Evolutionary conservation across 2,329 filamentous ascomycete genomes (phyloP), one percentile per base, ranked within the genome.

Genomic region (Escovopsis sp.): DNA sequence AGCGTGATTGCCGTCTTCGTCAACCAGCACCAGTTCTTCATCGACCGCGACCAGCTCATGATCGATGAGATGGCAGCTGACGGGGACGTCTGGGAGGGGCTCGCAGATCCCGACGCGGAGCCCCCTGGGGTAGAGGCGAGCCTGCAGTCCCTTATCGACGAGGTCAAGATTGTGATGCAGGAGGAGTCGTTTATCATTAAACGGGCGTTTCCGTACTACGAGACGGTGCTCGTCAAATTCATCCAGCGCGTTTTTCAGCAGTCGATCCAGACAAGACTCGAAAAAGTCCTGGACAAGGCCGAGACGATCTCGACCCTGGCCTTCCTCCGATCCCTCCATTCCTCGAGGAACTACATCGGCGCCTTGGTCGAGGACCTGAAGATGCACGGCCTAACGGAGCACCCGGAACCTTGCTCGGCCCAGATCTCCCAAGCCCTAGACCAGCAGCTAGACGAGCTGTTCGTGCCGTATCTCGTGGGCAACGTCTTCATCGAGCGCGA

Each of bases 1-100:
- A 96, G 87, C 53, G 90, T 96, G 40, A 93, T 94, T 56, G 88
- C 84, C 12, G 69, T 88, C 10, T 98, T 96, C 56, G 88, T 98
- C 51, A 98, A 98, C 53, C 90, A 98, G 56, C 92, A 98, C 59
- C 86, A 94, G 51, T 98, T 98, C 68, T 98, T 98, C 61, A 94
- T 98, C 51, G 90, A 96, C 53, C 72, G 87, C 18, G 90, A 86
- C 45, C 88, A 96, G 55, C 66, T 98, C 38, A 79, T 94, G 34
- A 81, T 79, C 1, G 87, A 94, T 48, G 87, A 94, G 53, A 74
- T 93, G 13, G 70, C 70, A 3, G 70, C 73, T 11, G 83, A 90
- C 47, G 70, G 68, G 39, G 73, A 85, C 41, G 79, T 76, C 2
- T 94, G 88, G 87, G 88, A 96, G 38, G 78, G 79, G 45, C 67